Evolutionary conservation across 352 stramenopile genomes (phyloP).

Genomic region (Salisapilia sapeloensis): DNA sequence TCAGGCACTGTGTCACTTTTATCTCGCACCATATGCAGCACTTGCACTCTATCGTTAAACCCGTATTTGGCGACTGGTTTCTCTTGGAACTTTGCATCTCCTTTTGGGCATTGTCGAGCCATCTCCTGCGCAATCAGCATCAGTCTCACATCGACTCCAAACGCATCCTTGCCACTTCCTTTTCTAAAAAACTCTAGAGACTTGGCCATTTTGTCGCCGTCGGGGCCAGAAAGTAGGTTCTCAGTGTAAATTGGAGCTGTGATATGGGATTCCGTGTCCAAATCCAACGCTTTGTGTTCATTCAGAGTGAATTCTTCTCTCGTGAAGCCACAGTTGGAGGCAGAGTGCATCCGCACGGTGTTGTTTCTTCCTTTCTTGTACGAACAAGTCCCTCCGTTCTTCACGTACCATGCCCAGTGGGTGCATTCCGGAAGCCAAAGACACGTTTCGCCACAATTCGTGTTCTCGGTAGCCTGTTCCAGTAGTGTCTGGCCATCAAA

Average conservation of each 20-base stretch:
- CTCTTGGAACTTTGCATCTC: background rate
- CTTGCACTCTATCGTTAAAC: conserved; percentile 5
- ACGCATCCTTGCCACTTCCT: conserved; percentile 4
- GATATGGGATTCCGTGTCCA: conserved; percentile 2
- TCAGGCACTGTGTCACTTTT: too few relatives aligned
- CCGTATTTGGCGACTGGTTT: conserved; percentile 1
- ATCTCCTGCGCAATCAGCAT: conserved; percentile 14
- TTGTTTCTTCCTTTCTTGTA: conserved; percentile 9
- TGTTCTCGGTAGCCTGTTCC: conserved; percentile 6
- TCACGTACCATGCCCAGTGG: conserved; percentile 18
- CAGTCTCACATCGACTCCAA: conserved; percentile 12
- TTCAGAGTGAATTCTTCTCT: conserved; percentile 3
- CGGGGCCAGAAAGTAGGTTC: conserved; percentile 5
- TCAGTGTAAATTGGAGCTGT: too few relatives aligned
- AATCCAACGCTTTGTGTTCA: conserved; percentile 1
- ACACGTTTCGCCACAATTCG: conserved; percentile 15
- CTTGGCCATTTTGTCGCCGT: conserved; percentile 10
- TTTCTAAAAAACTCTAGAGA: conserved; percentile 13
- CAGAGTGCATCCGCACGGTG: conserved; percentile 1
- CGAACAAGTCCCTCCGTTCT: conserved; percentile 10
- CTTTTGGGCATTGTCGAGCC: conserved; percentile 2
- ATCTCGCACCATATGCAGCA: too few relatives aligned
- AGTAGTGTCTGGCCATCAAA: conserved; percentile 9
- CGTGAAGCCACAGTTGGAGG: conserved; percentile 4
- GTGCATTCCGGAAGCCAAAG: conserved; percentile 8